Base-by-base conservation (phyloP, 352 stramenopile genomes). In the Phytophthora vignae region DNA sequence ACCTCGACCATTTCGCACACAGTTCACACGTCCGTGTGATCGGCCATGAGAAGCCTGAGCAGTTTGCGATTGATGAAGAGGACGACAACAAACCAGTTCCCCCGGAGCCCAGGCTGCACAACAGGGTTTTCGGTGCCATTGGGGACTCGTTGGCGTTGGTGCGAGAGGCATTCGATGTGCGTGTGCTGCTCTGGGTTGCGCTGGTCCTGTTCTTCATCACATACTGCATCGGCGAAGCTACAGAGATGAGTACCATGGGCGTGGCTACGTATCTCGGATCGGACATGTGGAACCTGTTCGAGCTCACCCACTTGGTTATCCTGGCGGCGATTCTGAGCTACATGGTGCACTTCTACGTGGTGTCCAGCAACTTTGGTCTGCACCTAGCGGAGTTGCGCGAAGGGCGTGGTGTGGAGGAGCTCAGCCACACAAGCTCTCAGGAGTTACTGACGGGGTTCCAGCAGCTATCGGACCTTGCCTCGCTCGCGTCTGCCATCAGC, bases 231-330 rank as follows among this genome's bases (percentile, higher is more conserved):
- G 87, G 90, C 22, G 90, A 96, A 64, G 77, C 73, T 7, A 90
- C 73, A 4, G 85, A 94, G 57, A 95, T 96, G 83, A 79, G 60
- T 29, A 94, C 86, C 4, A 95, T 95, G 88, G 90, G 90, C 0
- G 57, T 78, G 11, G 69, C 69, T 11, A 90, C 88, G 56, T 96
- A 96, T 59, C 69, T 96, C 53, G 80, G 82, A 29, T 90, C 88
- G 15, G 87, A 96, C 69, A 92, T 95, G 84, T 96, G 90, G 90
- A 96, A 96, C 77, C 44, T 96, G 6, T 96, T 96, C 67, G 90
- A 96, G 61, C 75, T 96, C 14, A 87, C 79, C 33, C 90, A 96
- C 60, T 67, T 96, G 38, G 67, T 85, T 15, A 74, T 94, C 9
- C 60, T 96, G 31, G 78, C 79, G 22, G 85, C 71, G 5, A 60